Percentiles rank a stretch among this genome's conserved stretches.
Conservation (phyloP, 106 monocot genomes). For the Platanthera guangdongensis region DNA sequence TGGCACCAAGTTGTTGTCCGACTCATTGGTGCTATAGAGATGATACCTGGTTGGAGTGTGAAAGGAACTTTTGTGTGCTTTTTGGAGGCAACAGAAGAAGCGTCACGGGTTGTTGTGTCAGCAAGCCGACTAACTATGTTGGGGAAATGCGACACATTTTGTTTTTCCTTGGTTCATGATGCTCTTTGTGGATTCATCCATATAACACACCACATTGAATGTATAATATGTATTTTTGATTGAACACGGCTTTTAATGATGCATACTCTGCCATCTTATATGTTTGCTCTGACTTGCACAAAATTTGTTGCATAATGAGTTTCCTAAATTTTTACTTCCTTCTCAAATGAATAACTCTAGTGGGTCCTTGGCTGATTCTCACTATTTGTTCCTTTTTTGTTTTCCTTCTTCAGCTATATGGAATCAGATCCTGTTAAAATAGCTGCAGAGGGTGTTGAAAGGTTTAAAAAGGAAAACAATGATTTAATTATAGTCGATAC, state of each 20-base stretch:
- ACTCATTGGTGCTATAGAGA: no score
- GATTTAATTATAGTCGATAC: slow-evolving; percentile 98
- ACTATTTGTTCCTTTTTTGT: background rate
- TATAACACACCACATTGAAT: background rate
- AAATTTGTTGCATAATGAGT: background rate
- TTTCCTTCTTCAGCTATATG: slow-evolving; percentile 56
- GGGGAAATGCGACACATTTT: background rate
- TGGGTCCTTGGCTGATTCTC: background rate
- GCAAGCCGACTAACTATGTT: no score
- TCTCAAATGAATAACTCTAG: background rate
- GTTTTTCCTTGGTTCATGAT: background rate
- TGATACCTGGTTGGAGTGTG: no score
- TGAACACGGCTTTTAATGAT: background rate
- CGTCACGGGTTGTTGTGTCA: no score
- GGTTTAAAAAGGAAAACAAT: slow-evolving; percentile 93
- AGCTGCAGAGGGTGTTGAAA: slow-evolving; percentile 94
- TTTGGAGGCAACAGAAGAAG: no score
- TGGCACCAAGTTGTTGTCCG: no score
- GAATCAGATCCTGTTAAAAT: slow-evolving; percentile 99
- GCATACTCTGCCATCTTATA: background rate
- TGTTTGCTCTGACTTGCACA: background rate
- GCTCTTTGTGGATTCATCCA: background rate
- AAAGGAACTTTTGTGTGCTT: no score
- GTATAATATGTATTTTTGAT: background rate
- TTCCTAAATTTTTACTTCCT: background rate